A percentile compares a stretch with the other conserved stretches of the same genome.
Conservation (phyloP, 371 early-diverging fungal genomes). For the Syncephalastrum monosporum region DNA sequence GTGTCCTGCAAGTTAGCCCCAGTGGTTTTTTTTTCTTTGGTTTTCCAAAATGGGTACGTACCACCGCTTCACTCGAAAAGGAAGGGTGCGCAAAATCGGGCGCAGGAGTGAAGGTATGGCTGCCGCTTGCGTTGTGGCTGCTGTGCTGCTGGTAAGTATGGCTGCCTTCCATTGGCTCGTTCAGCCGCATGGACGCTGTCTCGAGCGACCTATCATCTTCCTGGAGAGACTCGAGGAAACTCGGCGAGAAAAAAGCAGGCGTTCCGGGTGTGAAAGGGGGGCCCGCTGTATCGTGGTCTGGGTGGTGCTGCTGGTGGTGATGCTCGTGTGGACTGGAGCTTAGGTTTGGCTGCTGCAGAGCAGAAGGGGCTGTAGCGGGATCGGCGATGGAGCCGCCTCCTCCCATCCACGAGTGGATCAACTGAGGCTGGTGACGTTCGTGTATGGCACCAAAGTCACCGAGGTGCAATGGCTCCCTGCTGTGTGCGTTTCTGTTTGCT, state of each 20-base stretch:
- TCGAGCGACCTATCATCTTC: constrained; percentile 31
- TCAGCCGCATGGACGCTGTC: constrained; percentile 5
- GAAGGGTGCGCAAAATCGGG: constrained; percentile 4
- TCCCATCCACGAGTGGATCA: constrained; percentile 25
- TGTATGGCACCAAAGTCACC: constrained; percentile 15
- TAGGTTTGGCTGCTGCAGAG: not conserved
- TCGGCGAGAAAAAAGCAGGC: constrained; percentile 62
- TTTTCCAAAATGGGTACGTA: constrained; percentile 1
- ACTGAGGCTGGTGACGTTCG: constrained; percentile 18
- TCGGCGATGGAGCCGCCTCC: not conserved
- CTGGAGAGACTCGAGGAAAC: constrained; percentile 57
- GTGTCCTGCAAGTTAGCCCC: not conserved
- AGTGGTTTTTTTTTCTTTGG: too few relatives aligned
- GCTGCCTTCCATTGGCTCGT: constrained; percentile 19
- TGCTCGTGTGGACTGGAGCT: too few relatives aligned
- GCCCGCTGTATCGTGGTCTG: too few relatives aligned
- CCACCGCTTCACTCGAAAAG: constrained; percentile 10
- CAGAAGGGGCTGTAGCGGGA: not conserved
- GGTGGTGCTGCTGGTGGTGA: too few relatives aligned
- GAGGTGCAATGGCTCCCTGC: constrained; percentile 10
- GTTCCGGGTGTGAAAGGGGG: constrained; percentile 41
- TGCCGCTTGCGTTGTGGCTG: constrained; percentile 7
- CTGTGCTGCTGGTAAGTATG: constrained; percentile 2
- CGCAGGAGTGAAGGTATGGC: not conserved
- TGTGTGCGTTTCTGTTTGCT: too few relatives aligned